Percentiles rank a stretch among this genome's conserved stretches.
These are phyloP conservation scores for Entomortierella lignicola DNA, from an alignment of 192 early-diverging fungal genomes.

Conservation along the genomic window DNA sequence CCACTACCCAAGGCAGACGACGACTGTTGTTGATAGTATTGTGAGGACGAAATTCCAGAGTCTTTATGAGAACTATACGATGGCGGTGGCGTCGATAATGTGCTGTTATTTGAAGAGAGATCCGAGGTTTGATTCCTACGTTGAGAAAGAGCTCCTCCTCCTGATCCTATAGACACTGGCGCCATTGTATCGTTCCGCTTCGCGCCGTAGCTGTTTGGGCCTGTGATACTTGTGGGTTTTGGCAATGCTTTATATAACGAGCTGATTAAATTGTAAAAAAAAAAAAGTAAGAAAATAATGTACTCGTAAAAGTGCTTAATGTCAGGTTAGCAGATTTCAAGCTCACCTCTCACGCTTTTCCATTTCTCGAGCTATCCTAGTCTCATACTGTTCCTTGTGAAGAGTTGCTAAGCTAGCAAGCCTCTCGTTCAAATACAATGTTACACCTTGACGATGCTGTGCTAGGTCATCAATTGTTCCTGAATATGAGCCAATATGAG, in stretches of 20 bases:
- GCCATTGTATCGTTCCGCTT: not conserved
- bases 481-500: slow-evolving; percentile 1
- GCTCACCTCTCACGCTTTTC: slow-evolving; percentile 70
- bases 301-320: not conserved
- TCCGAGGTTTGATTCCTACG: slow-evolving; percentile 3
- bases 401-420: slow-evolving; percentile 72
- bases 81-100: slow-evolving; percentile 7
- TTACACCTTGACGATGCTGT: slow-evolving; percentile 75
- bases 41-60: slow-evolving; percentile 32
- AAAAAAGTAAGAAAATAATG: not conserved
- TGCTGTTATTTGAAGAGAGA: not conserved
- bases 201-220: not conserved
- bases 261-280: slow-evolving; percentile 10
- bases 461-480: slow-evolving; percentile 65
- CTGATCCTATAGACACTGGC: not conserved
- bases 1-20: not conserved
- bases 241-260: slow-evolving; percentile 38
- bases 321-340: not conserved
- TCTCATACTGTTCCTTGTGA: slow-evolving; percentile 80
- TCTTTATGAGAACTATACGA: slow-evolving; percentile 2
- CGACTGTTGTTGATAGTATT: slow-evolving; percentile 29
- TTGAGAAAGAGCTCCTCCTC: not conserved
- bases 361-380: slow-evolving; percentile 71
- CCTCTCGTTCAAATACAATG: slow-evolving; percentile 74
- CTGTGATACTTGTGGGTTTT: slow-evolving; percentile 17